Evolutionary conservation across 441 rosid species (phyloP).

Genomic region (Omphalea diandra): DNA sequence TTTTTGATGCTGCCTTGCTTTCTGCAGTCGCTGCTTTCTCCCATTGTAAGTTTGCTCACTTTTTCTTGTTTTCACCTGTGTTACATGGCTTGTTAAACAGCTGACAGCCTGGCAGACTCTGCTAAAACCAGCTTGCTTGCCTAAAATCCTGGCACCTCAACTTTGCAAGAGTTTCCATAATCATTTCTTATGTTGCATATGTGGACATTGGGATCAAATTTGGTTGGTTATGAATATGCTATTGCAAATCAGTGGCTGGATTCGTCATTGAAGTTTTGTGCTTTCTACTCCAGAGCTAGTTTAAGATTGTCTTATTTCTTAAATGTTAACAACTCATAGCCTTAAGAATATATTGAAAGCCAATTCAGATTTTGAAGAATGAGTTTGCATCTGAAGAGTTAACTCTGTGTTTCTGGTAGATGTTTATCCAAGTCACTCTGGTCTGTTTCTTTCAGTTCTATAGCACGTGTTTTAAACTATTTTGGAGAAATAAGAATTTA

Average conservation of each 20-base stretch:
- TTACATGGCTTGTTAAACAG: neutral
- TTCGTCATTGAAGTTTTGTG: neutral
- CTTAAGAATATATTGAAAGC: neutral
- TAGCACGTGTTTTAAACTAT: neutral
- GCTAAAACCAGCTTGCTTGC: constrained; percentile 10
- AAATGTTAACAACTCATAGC: neutral
- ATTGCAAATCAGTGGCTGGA: too few species aligned
- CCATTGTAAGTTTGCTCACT: constrained; percentile 48
- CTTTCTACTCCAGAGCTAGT: neutral
- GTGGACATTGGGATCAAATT: neutral
- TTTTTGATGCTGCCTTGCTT: constrained; percentile 88
- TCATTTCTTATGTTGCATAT: neutral
- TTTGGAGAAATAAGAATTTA: neutral
- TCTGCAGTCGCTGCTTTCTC: constrained; percentile 85
- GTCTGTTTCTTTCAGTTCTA: neutral
- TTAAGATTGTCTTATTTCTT: neutral
- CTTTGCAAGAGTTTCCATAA: neutral
- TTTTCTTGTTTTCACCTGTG: neutral
- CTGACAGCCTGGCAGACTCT: neutral
- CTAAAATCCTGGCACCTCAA: constrained; percentile 2
- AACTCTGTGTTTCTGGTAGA: neutral
- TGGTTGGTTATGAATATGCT: neutral
- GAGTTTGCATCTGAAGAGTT: neutral
- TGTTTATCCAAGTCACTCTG: neutral
- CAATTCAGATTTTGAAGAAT: neutral